Percentiles rank a stretch among this genome's conserved stretches.
Evolutionary conservation across 202 grass and related monocot species (phyloP).

Genomic region (Cymbopogon flexuosus): DNA sequence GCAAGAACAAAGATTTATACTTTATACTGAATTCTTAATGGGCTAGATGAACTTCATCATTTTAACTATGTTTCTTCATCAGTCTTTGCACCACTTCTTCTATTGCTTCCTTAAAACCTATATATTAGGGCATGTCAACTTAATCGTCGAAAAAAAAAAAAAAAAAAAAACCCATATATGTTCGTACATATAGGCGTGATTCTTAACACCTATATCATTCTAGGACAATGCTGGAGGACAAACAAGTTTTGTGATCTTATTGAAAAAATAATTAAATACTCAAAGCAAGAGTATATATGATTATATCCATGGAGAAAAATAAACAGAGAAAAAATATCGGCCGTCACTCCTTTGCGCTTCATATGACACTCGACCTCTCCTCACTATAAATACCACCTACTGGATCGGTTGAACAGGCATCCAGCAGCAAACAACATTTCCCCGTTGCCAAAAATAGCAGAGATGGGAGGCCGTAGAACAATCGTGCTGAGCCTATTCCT

Average conservation of each 20-base stretch:
- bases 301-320: background rate
- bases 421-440: background rate
- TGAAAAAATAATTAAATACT: background rate
- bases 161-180: too few relatives aligned
- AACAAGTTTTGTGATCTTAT: background rate
- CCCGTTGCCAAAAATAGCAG: background rate
- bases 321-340: background rate
- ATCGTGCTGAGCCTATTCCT: constrained; percentile 13
- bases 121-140: too few relatives aligned
- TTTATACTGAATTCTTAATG: too few relatives aligned
- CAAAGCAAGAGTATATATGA: background rate
- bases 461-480: constrained; percentile 16
- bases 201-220: background rate
- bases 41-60: too few relatives aligned
- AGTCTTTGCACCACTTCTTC: too few relatives aligned
- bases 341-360: background rate
- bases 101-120: too few relatives aligned
- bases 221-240: background rate
- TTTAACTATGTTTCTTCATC: too few relatives aligned
- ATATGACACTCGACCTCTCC: background rate
- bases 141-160: too few relatives aligned
- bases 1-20: too few relatives aligned
- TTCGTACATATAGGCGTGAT: too few relatives aligned
- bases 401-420: background rate
- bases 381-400: constrained; percentile 24